phyloP scores from a whole-genome alignment of 148 eudicot species.

The Gaultheria prostrata region DNA sequence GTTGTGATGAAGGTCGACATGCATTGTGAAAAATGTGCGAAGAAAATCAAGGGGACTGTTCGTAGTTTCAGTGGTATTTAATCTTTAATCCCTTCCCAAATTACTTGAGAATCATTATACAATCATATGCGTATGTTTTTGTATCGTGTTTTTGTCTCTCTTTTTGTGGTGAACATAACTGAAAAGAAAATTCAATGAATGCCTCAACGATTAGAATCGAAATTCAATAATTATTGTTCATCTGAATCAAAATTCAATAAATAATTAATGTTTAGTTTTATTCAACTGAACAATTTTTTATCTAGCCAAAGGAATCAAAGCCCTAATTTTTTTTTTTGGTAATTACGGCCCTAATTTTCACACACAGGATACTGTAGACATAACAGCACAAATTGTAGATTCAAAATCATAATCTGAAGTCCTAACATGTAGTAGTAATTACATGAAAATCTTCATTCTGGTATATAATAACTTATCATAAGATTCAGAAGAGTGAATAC shows the following conservation, averaged over 20 bases:
- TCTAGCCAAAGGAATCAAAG: no score
- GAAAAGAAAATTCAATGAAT: not conserved
- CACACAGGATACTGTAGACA: not conserved
- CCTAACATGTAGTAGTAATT: not conserved
- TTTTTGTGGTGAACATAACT: not conserved
- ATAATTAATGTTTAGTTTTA: no score
- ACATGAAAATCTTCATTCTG: no score
- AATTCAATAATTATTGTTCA: not conserved
- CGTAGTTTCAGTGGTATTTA: slow-evolving; percentile 49
- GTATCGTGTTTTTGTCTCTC: not conserved
- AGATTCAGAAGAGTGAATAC: no score
- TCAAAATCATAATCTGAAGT: not conserved
- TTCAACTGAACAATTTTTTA: no score
- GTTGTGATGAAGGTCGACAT: slow-evolving; percentile 58
- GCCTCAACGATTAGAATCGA: not conserved
- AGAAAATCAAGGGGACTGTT: slow-evolving; percentile 53
- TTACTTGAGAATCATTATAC: not conserved
- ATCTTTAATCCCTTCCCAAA: not conserved
- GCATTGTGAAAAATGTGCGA: slow-evolving; percentile 92
- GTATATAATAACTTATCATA: no score
- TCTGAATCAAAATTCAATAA: not conserved
- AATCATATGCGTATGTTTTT: not conserved
- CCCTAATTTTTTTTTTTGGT: no score
- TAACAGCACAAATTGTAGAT: not conserved
- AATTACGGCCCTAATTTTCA: not conserved